These are phyloP conservation scores for Athelia psychrophila DNA, from an alignment of 1,284 basidiomycete genomes.

Conservation along the genomic window DNA sequence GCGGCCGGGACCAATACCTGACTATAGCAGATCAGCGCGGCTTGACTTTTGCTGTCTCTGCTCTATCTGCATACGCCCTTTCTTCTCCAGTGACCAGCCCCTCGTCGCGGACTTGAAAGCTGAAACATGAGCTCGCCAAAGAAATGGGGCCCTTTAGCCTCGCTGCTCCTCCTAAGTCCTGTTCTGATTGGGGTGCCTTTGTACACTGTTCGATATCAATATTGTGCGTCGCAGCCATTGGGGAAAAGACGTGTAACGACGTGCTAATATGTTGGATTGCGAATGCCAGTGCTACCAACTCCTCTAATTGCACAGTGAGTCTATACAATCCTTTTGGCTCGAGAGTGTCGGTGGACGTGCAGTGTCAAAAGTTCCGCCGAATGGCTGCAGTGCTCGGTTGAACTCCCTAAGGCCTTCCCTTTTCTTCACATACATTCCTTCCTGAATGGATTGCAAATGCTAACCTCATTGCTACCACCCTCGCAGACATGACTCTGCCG, in stretches of 20 bases:
- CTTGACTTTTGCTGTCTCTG: too few species aligned
- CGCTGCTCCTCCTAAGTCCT: slow-evolving; percentile 42
- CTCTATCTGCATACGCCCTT: too few species aligned
- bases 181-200: slow-evolving; percentile 41
- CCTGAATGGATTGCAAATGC: too few species aligned
- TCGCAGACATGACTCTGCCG: slow-evolving; percentile 48
- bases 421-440: too few species aligned
- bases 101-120: too few species aligned
- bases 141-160: slow-evolving; percentile 42
- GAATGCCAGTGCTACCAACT: slow-evolving; percentile 32
- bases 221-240: slow-evolving; percentile 32
- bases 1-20: too few species aligned
- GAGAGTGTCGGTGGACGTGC: background rate
- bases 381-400: too few species aligned
- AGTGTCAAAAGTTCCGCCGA: background rate
- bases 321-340: background rate
- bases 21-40: too few species aligned
- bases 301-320: slow-evolving; percentile 38
- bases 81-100: too few species aligned
- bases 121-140: too few species aligned
- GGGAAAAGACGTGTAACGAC: background rate
- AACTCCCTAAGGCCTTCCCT: too few species aligned
- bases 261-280: background rate
- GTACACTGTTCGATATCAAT: slow-evolving; percentile 41
- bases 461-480: background rate